Evolutionary conservation across 2,329 filamentous ascomycete genomes (phyloP).

Genomic region (Ambrosiella xylebori): DNA sequence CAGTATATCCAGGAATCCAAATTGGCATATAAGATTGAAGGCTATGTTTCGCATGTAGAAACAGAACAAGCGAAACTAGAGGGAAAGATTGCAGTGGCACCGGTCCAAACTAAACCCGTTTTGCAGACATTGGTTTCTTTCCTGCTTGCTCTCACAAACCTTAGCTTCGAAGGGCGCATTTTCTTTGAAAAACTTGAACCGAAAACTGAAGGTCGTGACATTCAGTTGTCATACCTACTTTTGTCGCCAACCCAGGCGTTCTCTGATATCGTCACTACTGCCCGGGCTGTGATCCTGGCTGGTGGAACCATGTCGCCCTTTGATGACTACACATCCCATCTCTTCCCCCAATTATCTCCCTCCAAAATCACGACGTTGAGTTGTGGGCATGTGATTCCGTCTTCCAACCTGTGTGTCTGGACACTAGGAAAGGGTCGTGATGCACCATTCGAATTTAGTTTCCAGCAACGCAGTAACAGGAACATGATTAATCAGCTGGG

Average conservation of each 20-base stretch:
- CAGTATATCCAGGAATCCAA: conserved; percentile 84
- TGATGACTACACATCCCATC: conserved; percentile 68
- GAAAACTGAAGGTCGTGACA: conserved; percentile 21
- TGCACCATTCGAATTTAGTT: conserved; percentile 65
- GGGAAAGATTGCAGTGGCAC: conserved; percentile 11
- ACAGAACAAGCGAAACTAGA: conserved; percentile 24
- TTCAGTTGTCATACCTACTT: conserved; percentile 66
- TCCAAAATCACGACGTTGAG: conserved; percentile 62
- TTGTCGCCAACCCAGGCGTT: conserved; percentile 87
- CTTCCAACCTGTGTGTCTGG: conserved; percentile 62
- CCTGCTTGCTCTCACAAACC: conserved; percentile 69
- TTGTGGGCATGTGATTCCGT: conserved; percentile 85
- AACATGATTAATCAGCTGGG: conserved; percentile 61
- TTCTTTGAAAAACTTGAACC: conserved; percentile 37
- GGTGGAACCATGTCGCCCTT: conserved; percentile 98
- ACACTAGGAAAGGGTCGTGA: conserved; percentile 33
- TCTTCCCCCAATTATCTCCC: conserved; percentile 58
- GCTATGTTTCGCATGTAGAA: conserved; percentile 53
- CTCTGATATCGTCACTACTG: conserved; percentile 66
- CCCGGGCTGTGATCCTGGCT: conserved; percentile 74
- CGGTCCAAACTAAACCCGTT: conserved; percentile 27
- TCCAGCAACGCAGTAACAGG: conserved; percentile 52
- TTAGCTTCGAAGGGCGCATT: conserved; percentile 52
- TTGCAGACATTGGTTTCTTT: conserved; percentile 43
- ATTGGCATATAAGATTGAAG: conserved; percentile 83